Base-by-base conservation (phyloP, 164 flowering plant species). In the Umbilicus rupestris region DNA sequence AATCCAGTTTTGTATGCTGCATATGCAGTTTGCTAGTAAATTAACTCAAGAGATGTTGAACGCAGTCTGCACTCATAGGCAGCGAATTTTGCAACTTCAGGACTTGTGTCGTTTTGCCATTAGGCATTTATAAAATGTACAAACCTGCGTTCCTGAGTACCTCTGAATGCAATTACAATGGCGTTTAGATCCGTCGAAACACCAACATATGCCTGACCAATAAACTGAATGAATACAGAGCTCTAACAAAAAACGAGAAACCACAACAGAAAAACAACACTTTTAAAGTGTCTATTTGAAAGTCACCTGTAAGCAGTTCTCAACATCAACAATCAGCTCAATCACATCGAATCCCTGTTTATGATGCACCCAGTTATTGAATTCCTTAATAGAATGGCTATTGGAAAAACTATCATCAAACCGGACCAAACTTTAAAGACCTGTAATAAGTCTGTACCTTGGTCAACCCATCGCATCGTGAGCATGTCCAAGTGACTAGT, bases 1-100 rank as follows among this genome's bases (percentile, higher is more conserved):
- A 69, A 93, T 69, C 98, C 97, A 93, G 66, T 93, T 93, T 73
- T 87, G 95, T 72, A 93, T 81, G 85, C 98, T 93, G 89, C 44
- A 73, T 33, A 66, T 22, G 71, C 39, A 62, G 17, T 39, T 30
- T 33, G 4, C 39, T 16, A 16, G 30, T 9, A 24, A 9, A 20
- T 22, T n/a, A 39, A n/a, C 20, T 39, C 50, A 64, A 42, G 47
- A 7, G 0, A 30, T 30, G n/a, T 14, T 30, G 8, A 2, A 60
- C 3, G 35, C 1, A 29, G 35, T 14, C 11, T 30, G 33, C 39
- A 11, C 33, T 17, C 22, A 9, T 7, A 6, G n/a, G 14, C 24
- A 50, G 57, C 8, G 16, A 55, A 20, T 55, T 22, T 19, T 55
- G 26, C 26, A 52, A 55, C 2, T 29, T 55, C 26, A 55, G 1